These are phyloP conservation scores for Sugiyamaella japonica DNA, from an alignment of 1,139 yeast genomes.

Conservation along the genomic window DNA sequence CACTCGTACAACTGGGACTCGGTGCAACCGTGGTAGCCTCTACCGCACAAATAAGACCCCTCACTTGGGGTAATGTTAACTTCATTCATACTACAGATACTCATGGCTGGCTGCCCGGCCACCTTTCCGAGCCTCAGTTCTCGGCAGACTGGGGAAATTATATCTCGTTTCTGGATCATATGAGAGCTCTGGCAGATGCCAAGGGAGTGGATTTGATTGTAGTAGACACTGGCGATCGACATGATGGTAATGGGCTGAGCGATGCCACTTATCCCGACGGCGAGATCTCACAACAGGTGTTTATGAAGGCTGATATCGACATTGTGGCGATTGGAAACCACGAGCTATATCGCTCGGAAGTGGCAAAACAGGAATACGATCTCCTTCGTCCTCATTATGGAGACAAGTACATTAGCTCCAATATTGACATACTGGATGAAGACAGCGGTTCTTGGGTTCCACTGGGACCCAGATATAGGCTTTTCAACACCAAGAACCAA, in stretches of 20 bases:
- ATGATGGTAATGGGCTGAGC: slow-evolving; percentile 88
- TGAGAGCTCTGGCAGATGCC: slow-evolving; percentile 48
- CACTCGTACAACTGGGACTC: neutral
- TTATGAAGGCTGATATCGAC: slow-evolving; percentile 70
- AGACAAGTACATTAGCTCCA: slow-evolving; percentile 71
- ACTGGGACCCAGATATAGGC: slow-evolving; percentile 66
- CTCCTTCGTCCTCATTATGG: slow-evolving; percentile 58
- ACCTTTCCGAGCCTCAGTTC: slow-evolving; percentile 68
- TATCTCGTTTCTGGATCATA: slow-evolving; percentile 59
- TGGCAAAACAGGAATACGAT: slow-evolving; percentile 65
- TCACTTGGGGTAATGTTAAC: slow-evolving; percentile 70
- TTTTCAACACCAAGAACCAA: slow-evolving; percentile 62
- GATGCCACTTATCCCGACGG: slow-evolving; percentile 82
- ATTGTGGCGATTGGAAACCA: slow-evolving; percentile 88
- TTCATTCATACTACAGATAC: slow-evolving; percentile 94
- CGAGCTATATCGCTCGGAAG: slow-evolving; percentile 75
- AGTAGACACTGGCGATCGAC: slow-evolving; percentile 90
- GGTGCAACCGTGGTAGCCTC: neutral
- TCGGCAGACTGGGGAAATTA: slow-evolving; percentile 95
- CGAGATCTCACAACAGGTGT: slow-evolving; percentile 57
- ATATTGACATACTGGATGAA: slow-evolving; percentile 62
- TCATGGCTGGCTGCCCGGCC: slow-evolving; percentile 90
- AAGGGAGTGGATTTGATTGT: slow-evolving; percentile 62
- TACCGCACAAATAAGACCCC: slow-evolving; percentile 12
- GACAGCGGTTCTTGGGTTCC: slow-evolving; percentile 53